Evolutionary conservation across 441 rosid genomes (phyloP).

Genomic region (Gossypium aridum): DNA sequence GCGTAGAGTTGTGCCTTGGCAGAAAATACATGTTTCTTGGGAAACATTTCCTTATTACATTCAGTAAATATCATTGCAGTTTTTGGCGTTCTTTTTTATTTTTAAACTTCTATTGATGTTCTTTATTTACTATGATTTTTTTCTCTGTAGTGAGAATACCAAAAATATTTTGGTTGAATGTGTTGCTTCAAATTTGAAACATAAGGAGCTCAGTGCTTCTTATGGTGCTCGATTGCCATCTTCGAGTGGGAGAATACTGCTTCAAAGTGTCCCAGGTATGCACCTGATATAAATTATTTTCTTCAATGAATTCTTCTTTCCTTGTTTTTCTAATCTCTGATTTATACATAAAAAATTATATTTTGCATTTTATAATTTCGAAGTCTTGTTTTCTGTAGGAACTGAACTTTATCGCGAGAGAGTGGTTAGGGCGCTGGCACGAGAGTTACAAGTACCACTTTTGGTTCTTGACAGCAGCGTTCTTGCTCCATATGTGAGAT

Average conservation of each 20-base stretch:
- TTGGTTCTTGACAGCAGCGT: conserved; percentile 85
- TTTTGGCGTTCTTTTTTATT: neutral
- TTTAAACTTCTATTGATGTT: conserved; percentile 12
- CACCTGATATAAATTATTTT: neutral
- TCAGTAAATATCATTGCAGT: conserved; percentile 42
- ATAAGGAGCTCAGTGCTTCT: conserved; percentile 36
- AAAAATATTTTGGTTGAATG: conserved; percentile 81
- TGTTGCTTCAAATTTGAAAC: conserved; percentile 75
- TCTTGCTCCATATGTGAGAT: conserved; percentile 92
- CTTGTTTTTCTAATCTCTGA: neutral
- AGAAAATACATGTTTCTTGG: conserved; percentile 79
- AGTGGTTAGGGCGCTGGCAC: conserved; percentile 87
- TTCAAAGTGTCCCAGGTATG: conserved; percentile 89
- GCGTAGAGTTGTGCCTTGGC: conserved; percentile 86
- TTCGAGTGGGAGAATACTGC: conserved; percentile 87
- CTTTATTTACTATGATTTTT: neutral
- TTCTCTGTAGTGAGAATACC: conserved; percentile 48
- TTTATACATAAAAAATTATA: neutral
- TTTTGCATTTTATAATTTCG: conserved; percentile 12
- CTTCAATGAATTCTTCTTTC: neutral
- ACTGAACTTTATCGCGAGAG: conserved; percentile 95
- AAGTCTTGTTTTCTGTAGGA: conserved; percentile 36
- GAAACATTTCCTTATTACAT: conserved; percentile 83
- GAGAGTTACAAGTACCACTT: conserved; percentile 73
- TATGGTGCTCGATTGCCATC: conserved; percentile 75